Base-by-base conservation (phyloP, 2,329 filamentous ascomycete genomes). In the Catunica adiposa region DNA sequence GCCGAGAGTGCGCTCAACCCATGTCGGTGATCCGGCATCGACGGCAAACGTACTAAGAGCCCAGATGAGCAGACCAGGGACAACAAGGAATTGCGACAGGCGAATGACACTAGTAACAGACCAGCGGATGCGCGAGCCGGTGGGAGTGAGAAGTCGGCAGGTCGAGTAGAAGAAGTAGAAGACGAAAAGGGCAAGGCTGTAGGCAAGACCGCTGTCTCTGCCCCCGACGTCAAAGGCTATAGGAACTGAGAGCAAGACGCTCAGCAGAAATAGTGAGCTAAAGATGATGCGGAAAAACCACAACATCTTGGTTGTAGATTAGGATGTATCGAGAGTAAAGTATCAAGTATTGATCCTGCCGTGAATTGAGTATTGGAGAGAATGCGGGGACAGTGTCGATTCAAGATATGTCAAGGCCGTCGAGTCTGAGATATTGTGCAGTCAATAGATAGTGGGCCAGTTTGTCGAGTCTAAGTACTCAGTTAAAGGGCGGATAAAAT, bases 141-240 rank as follows among this genome's bases (percentile, higher is more conserved):
- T 80, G n/a, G 89, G 87, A 0, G 89, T 94, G 14, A 82, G 75
- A 59, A 96, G 76, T 65, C 85, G 86, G 61, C 92, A 73, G 60
- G 80, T 72, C 56, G 89, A 95, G 71, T 92, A 89, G 67, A 87
- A 70, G 67, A 95, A 84, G 73, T 97, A 97, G 75, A 94, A 97
- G 64, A 78, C 75, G 62, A 90, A 89, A 55, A 97, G 79, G 51
- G 86, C 81, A 55, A 97, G 78, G 66, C 89, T 96, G 73, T 94
- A 97, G 60, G 89, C 90, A 65, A 98, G 77, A 58, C 92, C 92
- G 66, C 89, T 94, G 63, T 92, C 89, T 64, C 88, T 83, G 60
- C 92, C 92, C 67, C 92, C 92, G 65, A 97, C 90, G 79, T 98
- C 92, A 73, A 97, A 97, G 64, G 90, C 87, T 66, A 98, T 83